A percentile compares a stretch with the other conserved stretches of the same genome.
These are phyloP conservation scores for Xylariales sp. DNA, from an alignment of 2,329 filamentous ascomycete species.

Conservation along the genomic window DNA sequence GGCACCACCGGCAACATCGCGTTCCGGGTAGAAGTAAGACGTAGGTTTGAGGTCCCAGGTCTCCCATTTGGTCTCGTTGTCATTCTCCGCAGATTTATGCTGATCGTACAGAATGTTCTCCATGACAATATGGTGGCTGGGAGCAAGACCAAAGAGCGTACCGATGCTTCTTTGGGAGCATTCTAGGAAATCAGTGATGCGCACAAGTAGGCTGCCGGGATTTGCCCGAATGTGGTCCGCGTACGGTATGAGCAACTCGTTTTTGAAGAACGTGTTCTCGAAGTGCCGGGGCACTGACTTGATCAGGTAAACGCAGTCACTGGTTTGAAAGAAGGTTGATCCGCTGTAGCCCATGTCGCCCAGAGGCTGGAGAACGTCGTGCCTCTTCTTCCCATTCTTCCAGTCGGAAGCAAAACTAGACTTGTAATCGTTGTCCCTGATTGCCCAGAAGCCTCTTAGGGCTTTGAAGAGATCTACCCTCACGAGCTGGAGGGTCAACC, in stretches of 20 bases:
- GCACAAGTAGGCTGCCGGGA: slow-evolving; percentile 58
- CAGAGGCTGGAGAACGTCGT: slow-evolving; percentile 45
- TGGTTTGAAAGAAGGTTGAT: slow-evolving; percentile 69
- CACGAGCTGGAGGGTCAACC: slow-evolving; percentile 24
- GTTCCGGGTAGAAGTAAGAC: slow-evolving; percentile 71
- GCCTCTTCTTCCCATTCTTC: slow-evolving; percentile 25
- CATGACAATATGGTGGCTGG: slow-evolving; percentile 73
- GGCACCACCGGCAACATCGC: slow-evolving; percentile 61
- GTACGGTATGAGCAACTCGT: slow-evolving; percentile 12
- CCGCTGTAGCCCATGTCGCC: slow-evolving; percentile 71
- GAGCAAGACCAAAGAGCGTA: slow-evolving; percentile 53
- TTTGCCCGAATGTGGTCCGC: slow-evolving; percentile 53
- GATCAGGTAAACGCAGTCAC: slow-evolving; percentile 62
- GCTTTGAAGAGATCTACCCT: slow-evolving; percentile 39
- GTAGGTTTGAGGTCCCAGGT: slow-evolving; percentile 71
- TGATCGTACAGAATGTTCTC: slow-evolving; percentile 67
- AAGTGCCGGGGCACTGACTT: slow-evolving; percentile 67
- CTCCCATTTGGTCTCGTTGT: slow-evolving; percentile 49
- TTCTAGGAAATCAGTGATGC: slow-evolving; percentile 66
- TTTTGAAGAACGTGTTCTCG: slow-evolving; percentile 45
- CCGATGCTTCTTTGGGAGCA: slow-evolving; percentile 54
- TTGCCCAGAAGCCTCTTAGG: slow-evolving; percentile 38
- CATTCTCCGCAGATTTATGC: slow-evolving; percentile 33
- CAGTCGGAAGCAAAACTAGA: slow-evolving; percentile 43
- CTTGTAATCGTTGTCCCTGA: slow-evolving; percentile 49